Percentiles rank a stretch among this genome's conserved stretches.
Conservation (phyloP, 2,329 filamentous ascomycete species). For the Hypocreales sp. region DNA sequence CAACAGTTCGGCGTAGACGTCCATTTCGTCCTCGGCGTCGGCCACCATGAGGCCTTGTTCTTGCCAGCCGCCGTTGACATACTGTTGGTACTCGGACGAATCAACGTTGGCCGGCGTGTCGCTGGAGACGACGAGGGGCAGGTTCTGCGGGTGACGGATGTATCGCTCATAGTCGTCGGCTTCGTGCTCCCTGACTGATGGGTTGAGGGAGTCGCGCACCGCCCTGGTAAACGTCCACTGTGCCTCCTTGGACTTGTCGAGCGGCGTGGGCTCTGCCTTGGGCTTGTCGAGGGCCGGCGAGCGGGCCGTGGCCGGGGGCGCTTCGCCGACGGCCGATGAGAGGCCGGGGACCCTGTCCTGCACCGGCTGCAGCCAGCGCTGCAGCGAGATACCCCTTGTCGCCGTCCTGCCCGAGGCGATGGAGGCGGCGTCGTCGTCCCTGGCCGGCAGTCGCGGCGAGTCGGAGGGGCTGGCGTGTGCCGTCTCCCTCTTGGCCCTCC, state of each 20-base stretch:
- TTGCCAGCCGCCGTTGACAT: conserved; percentile 54
- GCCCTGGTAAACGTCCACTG: conserved; percentile 84
- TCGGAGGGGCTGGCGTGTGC: conserved; percentile 49
- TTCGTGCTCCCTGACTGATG: conserved; percentile 62
- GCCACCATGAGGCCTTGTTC: conserved; percentile 38
- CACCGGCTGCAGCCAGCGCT: conserved; percentile 44
- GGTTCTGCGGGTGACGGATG: conserved; percentile 73
- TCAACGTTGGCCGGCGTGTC: conserved; percentile 46
- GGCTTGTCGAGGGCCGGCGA: neutral
- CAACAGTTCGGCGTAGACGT: conserved; percentile 62
- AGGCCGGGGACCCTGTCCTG: conserved; percentile 16
- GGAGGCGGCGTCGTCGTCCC: conserved; percentile 25
- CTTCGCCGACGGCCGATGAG: neutral
- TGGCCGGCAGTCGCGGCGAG: conserved; percentile 11
- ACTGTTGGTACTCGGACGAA: conserved; percentile 61
- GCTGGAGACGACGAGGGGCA: conserved; percentile 66
- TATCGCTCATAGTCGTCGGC: conserved; percentile 79
- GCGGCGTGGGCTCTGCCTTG: conserved; percentile 38
- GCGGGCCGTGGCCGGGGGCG: neutral
- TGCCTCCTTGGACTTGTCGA: conserved; percentile 67
- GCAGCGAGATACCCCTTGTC: conserved; percentile 36
- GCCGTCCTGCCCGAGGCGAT: conserved; percentile 20
- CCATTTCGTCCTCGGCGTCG: conserved; percentile 28
- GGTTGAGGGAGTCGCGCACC: conserved; percentile 72
- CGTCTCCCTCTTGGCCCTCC: conserved; percentile 49